Evolutionary conservation across 2,329 filamentous ascomycete genomes (phyloP).

Genomic region (Podosphaera aphanis): DNA sequence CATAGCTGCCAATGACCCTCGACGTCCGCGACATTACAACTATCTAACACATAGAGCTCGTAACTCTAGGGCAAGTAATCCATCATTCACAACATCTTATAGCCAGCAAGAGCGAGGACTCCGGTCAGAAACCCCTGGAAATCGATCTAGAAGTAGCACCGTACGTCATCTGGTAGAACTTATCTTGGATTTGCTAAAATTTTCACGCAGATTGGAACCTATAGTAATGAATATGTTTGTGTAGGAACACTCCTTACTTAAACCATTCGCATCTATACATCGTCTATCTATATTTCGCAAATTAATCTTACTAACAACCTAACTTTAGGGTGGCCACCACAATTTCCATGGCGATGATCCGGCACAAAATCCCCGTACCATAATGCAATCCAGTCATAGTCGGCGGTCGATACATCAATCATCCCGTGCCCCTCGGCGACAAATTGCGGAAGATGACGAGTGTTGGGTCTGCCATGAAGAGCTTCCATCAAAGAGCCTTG

Average conservation of each 20-base stretch:
- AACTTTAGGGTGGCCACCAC: neutral
- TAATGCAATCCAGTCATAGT: slow-evolving; percentile 4
- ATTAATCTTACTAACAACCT: neutral
- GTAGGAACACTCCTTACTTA: neutral
- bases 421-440: slow-evolving; percentile 13
- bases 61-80: neutral
- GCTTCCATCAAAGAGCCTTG: slow-evolving; percentile 32
- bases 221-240: neutral
- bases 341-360: neutral
- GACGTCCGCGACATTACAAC: slow-evolving; percentile 4
- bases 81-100: slow-evolving; percentile 1
- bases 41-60: slow-evolving; percentile 2
- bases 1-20: slow-evolving; percentile 1
- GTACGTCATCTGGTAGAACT: slow-evolving; percentile 4
- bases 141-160: slow-evolving; percentile 11
- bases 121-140: slow-evolving; percentile 4
- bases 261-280: no score
- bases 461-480: slow-evolving; percentile 56
- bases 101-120: slow-evolving; percentile 3
- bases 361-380: slow-evolving; percentile 1
- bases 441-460: slow-evolving; percentile 49
- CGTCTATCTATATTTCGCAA: neutral
- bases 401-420: neutral
- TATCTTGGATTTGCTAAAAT: neutral
- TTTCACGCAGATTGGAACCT: neutral